Percentiles rank a stretch among this genome's conserved stretches.
phyloP scores from a whole-genome alignment of 208 protist genomes.

The Porcisia hertigi region DNA sequence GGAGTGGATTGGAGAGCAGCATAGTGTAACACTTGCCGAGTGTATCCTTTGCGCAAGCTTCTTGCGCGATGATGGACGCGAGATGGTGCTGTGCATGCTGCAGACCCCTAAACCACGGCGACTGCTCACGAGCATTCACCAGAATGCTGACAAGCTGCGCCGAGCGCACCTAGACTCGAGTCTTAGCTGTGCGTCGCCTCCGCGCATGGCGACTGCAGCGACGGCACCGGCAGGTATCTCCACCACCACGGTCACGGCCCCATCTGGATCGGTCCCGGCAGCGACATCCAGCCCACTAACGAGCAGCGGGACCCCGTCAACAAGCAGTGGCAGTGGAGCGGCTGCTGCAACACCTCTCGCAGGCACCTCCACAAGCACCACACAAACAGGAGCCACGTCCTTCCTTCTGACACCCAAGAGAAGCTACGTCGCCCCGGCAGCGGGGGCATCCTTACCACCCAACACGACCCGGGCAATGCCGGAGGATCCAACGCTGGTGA shows the following conservation, averaged over 20 bases:
- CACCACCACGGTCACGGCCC: slow-evolving; percentile 4
- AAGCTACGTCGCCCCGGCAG: not conserved
- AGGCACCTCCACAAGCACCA: not conserved
- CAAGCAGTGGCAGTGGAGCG: not conserved
- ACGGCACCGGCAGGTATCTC: slow-evolving; percentile 1
- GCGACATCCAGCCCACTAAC: slow-evolving; percentile 2
- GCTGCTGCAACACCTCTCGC: slow-evolving; percentile 1
- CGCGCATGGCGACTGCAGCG: not conserved
- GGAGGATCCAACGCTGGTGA: slow-evolving; percentile 37
- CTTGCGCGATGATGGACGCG: slow-evolving; percentile 70
- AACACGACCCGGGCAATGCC: slow-evolving; percentile 15
- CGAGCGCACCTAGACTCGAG: slow-evolving; percentile 8
- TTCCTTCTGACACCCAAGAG: not conserved
- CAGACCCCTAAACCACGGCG: slow-evolving; percentile 52
- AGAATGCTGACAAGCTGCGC: slow-evolving; percentile 27
- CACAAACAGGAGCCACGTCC: not conserved
- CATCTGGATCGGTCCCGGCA: not conserved
- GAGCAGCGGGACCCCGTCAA: not conserved
- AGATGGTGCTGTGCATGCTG: slow-evolving; percentile 80
- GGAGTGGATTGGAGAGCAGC: slow-evolving; percentile 37
- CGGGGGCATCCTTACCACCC: not conserved
- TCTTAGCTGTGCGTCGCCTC: slow-evolving; percentile 4
- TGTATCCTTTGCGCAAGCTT: slow-evolving; percentile 72
- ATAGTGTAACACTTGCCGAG: slow-evolving; percentile 36
- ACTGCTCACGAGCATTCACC: slow-evolving; percentile 31